Base-by-base conservation (phyloP, 345 rosid species). In the Citrus cavaleriei region DNA sequence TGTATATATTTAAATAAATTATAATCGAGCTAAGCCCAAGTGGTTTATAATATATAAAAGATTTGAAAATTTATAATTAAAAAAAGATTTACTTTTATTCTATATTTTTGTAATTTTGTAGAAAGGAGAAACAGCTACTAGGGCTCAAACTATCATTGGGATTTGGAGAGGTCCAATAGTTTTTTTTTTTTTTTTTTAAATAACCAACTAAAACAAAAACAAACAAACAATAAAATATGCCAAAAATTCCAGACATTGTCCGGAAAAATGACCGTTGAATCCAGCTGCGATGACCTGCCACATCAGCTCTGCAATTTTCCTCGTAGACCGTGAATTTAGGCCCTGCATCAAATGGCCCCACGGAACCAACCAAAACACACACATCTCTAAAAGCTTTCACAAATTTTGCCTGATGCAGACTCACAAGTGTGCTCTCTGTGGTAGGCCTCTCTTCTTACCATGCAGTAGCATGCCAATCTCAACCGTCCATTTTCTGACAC, bases 401-500 rank as follows among this genome's bases (percentile, higher is more conserved):
- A 46, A 46, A 13, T 46, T 46, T 59, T 37, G 35, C 72, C 78
- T 65, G 54, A 13, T 14, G 8, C 8, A 7, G 24, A 7, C 8
- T 3, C 6, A 19, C 69, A 28, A 74, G 60, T 64, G 34, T 30
- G 13, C 28, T 2, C 34, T n/a, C 72, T 76, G 35, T 32, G 65
- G 73, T 67, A n/a, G 51, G 24, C 72, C 83, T 61, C 69, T 62
- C 30, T 1, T 2, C 27, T 68, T 57, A 73, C 75, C 18, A 27
- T 72, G 67, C 49, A 49, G 35, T 77, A 68, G 5, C 40, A n/a
- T 12, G 40, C 55, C 21, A 38, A 70, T 66, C 74, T 77, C 67
- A 40, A 46, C 81, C 81, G 81, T 77, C 32, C 24, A 32, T 30
- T 68, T 19, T 5, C 79, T 70, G 60, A 32, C 70, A 73, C 21